These are phyloP conservation scores for Candida coleopterorum DNA, from an alignment of 805 yeast genomes.

Conservation along the genomic window DNA sequence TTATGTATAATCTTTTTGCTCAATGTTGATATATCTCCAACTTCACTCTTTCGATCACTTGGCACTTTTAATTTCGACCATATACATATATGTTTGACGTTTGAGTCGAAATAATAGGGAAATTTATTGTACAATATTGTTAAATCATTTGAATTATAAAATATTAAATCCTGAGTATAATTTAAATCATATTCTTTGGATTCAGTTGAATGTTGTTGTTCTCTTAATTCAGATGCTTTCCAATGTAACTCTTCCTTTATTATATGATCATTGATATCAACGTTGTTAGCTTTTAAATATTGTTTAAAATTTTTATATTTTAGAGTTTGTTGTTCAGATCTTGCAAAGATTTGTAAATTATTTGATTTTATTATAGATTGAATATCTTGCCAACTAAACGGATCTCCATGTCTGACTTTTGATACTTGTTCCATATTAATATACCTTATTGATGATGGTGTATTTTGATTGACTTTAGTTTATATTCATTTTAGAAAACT, in stretches of 20 bases:
- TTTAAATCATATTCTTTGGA: conserved; percentile 9
- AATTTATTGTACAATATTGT: conserved; percentile 53
- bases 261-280: conserved; percentile 46
- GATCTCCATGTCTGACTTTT: conserved; percentile 24
- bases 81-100: conserved; percentile 54
- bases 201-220: conserved; percentile 11
- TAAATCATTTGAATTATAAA: conserved; percentile 38
- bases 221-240: conserved; percentile 29
- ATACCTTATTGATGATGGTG: too few species aligned
- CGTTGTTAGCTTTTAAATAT: conserved; percentile 25
- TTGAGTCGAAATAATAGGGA: conserved; percentile 56
- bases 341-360: conserved; percentile 43
- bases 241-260: conserved; percentile 47
- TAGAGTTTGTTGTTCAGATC: conserved; percentile 42
- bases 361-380: conserved; percentile 34
- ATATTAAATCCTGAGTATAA: conserved; percentile 32
- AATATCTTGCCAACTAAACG: conserved; percentile 46
- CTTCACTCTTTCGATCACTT: conserved; percentile 42
- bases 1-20: conserved; percentile 39
- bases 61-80: conserved; percentile 62
- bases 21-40: conserved; percentile 47
- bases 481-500: too few species aligned
- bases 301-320: conserved; percentile 45
- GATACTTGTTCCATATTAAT: conserved; percentile 38
- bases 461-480: too few species aligned